A percentile compares a stretch with the other conserved stretches of the same genome.
phyloP scores from a whole-genome alignment of 2,329 filamentous ascomycete species.

The Fusarium illudens region DNA sequence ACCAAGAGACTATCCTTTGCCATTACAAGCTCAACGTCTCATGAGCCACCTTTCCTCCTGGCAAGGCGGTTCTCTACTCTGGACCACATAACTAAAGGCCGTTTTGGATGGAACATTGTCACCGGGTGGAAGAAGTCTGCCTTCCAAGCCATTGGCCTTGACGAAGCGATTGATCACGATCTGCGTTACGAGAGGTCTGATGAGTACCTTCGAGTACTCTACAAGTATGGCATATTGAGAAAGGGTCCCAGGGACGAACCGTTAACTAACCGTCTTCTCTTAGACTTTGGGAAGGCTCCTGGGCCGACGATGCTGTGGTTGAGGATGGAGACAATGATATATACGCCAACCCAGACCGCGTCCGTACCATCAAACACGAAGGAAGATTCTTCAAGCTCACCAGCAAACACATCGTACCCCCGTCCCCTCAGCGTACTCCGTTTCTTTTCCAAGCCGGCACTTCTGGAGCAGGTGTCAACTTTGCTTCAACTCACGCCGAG shows the following conservation, averaged over 20 bases:
- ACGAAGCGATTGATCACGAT: slow-evolving; percentile 1
- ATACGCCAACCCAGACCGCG: slow-evolving; percentile 51
- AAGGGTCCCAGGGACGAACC: no score
- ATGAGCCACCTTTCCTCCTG: background rate
- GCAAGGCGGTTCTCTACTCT: slow-evolving; percentile 5
- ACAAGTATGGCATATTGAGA: background rate
- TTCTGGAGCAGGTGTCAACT: slow-evolving; percentile 14
- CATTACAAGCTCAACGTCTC: background rate
- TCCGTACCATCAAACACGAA: slow-evolving; percentile 66
- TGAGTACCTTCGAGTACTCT: background rate
- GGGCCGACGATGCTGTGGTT: background rate
- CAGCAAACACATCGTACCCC: background rate
- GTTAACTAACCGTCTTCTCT: background rate
- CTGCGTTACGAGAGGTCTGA: background rate
- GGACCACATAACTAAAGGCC: slow-evolving; percentile 1
- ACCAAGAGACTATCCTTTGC: background rate
- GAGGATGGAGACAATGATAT: slow-evolving; percentile 57
- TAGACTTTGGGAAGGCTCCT: slow-evolving; percentile 17
- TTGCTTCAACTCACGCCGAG: slow-evolving; percentile 18
- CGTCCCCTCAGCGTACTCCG: slow-evolving; percentile 10
- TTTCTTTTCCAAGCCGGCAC: slow-evolving; percentile 11
- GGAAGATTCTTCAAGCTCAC: slow-evolving; percentile 58
- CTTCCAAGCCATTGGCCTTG: slow-evolving; percentile 2
- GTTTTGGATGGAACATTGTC: slow-evolving; percentile 10
- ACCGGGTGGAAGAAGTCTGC: slow-evolving; percentile 6